Conservation (phyloP, 768 basidiomycete species). For the Ramaria rubella region DNA sequence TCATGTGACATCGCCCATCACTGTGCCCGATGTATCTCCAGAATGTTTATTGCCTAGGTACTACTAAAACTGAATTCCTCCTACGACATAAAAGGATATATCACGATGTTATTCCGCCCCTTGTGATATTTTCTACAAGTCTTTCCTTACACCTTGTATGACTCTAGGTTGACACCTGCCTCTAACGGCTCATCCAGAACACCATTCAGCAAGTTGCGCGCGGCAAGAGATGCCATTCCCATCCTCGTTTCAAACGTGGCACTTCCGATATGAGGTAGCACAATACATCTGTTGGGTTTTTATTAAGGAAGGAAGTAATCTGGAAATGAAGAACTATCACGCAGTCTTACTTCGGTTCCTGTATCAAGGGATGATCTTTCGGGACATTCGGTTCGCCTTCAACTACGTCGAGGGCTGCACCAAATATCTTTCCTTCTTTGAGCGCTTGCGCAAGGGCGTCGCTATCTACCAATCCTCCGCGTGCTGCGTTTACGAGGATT, state of each 20-base stretch:
- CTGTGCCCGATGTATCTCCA: background rate
- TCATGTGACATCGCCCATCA: constrained; percentile 24
- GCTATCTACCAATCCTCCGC: constrained; percentile 87
- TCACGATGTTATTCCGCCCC: background rate
- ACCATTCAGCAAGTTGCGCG: constrained; percentile 58
- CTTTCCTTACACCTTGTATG: background rate
- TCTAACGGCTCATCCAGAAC: constrained; percentile 49
- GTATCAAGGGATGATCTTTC: constrained; percentile 72
- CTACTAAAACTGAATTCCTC: too few species aligned
- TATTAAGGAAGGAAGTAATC: background rate
- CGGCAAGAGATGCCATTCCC: constrained; percentile 76
- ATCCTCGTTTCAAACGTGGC: constrained; percentile 80
- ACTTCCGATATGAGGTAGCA: constrained; percentile 88
- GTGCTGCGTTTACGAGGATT: constrained; percentile 76
- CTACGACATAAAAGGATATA: too few species aligned
- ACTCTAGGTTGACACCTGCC: constrained; percentile 35
- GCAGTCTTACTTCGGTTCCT: constrained; percentile 55
- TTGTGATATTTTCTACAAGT: background rate
- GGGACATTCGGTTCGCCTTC: constrained; percentile 82
- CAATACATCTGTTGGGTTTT: constrained; percentile 71
- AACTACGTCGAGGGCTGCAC: constrained; percentile 89
- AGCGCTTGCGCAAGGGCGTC: constrained; percentile 81
- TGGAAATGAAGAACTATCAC: background rate
- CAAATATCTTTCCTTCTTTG: constrained; percentile 74
- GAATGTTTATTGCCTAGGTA: background rate